Base-by-base conservation (phyloP, 2,329 filamentous ascomycete species). In the Drechslerella dactyloides region DNA sequence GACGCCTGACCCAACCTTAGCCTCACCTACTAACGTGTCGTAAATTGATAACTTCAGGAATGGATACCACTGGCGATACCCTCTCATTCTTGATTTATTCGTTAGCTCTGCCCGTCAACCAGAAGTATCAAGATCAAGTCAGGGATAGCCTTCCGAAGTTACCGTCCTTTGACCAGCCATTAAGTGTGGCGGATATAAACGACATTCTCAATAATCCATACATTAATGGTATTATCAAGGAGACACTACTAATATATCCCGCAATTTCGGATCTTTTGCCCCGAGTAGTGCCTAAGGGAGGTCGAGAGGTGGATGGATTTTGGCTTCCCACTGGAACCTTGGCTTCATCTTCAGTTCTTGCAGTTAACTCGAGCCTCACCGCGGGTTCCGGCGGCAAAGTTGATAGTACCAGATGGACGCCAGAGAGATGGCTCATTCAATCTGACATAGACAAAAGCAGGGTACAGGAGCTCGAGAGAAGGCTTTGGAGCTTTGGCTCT, bases 301-400 rank as follows among this genome's bases (percentile, higher is more conserved):
- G 86, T 0, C 81, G 85, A 33, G 79, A 78, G 0, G 84, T 89
- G 57, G 84, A 86, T 69, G 85, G 83, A 0, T 83, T 82, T 74
- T 82, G 81, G 62, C 69, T 88, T 15, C 85, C 86, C 0, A 81
- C 78, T 42, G 80, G 81, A 3, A 84, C 85, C 0, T 82, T 86
- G 44, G 86, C 87, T 56, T 72, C 68, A 56, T 61, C 48, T 60
- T 65, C 55, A n/a, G 68, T 65, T 56, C 81, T 84, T 64, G 82
- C 81, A 74, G 76, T 85, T 53, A 88, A 87, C 74, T 27, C 44
- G 17, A 57, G 48, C 13, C 60, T 72, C 52, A 44, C 64, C 42
- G 50, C 30, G 44, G 55, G 58, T 37, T 52, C 57, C 54, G 51
- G 60, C 42, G 52, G 60, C 40, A 42, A 44, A 23, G 17, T 30